A percentile compares a stretch with the other conserved stretches of the same genome.
Conservation (phyloP, 228 moss, liverwort and hornwort species). For the Sphagnum magellanicum region DNA sequence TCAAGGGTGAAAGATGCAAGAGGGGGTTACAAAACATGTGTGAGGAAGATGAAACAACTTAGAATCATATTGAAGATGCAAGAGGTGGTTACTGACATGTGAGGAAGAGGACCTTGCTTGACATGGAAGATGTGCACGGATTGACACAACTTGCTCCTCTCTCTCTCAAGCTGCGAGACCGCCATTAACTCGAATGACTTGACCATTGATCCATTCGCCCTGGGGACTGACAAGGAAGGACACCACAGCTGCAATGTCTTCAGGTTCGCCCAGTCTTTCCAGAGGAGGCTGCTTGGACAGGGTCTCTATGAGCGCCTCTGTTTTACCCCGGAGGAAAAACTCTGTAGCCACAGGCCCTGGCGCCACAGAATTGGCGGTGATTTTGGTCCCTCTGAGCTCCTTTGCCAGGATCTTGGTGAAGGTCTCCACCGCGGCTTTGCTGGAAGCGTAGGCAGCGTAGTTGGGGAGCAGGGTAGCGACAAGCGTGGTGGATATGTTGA, state of each 20-base stretch:
- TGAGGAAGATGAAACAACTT: too few species aligned
- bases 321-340: slow-evolving; percentile 45
- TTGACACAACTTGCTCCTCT: too few species aligned
- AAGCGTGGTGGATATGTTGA: slow-evolving; percentile 24
- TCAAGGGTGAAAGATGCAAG: too few species aligned
- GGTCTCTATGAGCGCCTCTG: slow-evolving; percentile 19
- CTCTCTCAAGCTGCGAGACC: slow-evolving; percentile 14
- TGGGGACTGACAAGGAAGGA: slow-evolving; percentile 40
- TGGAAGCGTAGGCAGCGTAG: slow-evolving; percentile 36
- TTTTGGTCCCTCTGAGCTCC: slow-evolving; percentile 51
- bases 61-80: too few species aligned
- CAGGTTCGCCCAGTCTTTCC: slow-evolving; percentile 48
- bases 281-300: slow-evolving; percentile 7
- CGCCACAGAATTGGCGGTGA: slow-evolving; percentile 57
- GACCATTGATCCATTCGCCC: slow-evolving; percentile 58
- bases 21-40: too few species aligned
- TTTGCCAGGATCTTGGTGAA: slow-evolving; percentile 45
- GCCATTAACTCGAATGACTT: slow-evolving; percentile 58
- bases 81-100: too few species aligned
- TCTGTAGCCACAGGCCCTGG: slow-evolving; percentile 54
- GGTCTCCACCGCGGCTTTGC: slow-evolving; percentile 61
- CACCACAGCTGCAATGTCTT: slow-evolving; percentile 40
- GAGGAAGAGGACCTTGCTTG: too few species aligned
- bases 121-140: too few species aligned
- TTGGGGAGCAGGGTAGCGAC: slow-evolving; percentile 16